These are phyloP conservation scores for Camptophora hylomeconis DNA, from an alignment of 2,329 filamentous ascomycete species.

Conservation along the genomic window DNA sequence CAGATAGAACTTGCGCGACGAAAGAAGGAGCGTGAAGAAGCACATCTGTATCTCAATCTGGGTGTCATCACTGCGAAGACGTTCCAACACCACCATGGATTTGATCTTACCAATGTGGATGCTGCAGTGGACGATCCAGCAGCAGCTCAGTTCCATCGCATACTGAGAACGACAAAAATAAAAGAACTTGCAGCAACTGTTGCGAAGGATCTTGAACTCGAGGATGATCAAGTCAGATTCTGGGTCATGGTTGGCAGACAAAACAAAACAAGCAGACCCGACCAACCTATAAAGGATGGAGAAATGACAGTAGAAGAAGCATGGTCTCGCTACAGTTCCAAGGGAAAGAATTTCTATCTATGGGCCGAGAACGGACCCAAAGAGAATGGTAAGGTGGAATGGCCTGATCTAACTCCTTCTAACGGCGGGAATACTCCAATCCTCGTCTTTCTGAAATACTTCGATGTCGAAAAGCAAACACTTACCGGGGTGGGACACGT, in stretches of 20 bases:
- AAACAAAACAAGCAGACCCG: constrained; percentile 89
- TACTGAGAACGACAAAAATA: constrained; percentile 63
- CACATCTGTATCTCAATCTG: constrained; percentile 80
- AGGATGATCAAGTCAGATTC: constrained; percentile 60
- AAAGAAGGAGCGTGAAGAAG: constrained; percentile 82
- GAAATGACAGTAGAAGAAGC: constrained; percentile 69
- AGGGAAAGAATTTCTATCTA: constrained; percentile 55
- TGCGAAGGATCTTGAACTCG: constrained; percentile 54
- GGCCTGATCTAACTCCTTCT: constrained; percentile 35
- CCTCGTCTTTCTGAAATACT: constrained; percentile 84
- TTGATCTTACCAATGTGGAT: constrained; percentile 66
- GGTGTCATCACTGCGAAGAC: constrained; percentile 71
- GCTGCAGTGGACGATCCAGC: constrained; percentile 49
- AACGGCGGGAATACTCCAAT: constrained; percentile 41
- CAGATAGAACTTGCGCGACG: constrained; percentile 60
- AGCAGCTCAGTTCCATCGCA: constrained; percentile 57
- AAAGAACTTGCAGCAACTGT: constrained; percentile 60
- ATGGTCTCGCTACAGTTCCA: constrained; percentile 54
- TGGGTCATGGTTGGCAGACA: constrained; percentile 99
- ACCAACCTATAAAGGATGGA: constrained; percentile 68
- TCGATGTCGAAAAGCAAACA: constrained; percentile 64
- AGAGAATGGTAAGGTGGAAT: constrained; percentile 57
- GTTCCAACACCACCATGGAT: constrained; percentile 68
- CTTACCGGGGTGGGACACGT: constrained; percentile 68
- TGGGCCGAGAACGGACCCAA: constrained; percentile 68